These are phyloP conservation scores for Suillus hirtellus DNA, from an alignment of 768 basidiomycete genomes.

Conservation along the genomic window DNA sequence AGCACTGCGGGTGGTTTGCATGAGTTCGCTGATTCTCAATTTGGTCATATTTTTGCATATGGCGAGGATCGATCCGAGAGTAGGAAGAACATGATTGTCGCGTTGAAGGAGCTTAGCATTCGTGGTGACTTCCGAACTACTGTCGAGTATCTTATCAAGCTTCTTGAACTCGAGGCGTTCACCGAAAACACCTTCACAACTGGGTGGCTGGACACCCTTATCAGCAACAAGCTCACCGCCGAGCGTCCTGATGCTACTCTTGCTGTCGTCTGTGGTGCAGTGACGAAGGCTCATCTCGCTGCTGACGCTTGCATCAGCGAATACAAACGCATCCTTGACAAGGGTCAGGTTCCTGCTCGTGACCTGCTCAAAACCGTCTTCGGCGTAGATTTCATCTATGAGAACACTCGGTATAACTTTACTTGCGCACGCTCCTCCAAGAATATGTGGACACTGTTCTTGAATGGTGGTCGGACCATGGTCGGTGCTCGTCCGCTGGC, in stretches of 20 bases:
- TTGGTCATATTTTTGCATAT: constrained; percentile 99
- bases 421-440: constrained; percentile 90
- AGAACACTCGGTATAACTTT: constrained; percentile 92
- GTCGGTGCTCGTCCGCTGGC: constrained; percentile 92
- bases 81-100: constrained; percentile 99
- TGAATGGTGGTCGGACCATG: constrained; percentile 92
- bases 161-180: constrained; percentile 94
- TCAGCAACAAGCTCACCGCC: constrained; percentile 95
- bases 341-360: constrained; percentile 94
- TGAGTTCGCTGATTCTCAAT: constrained; percentile 98
- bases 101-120: constrained; percentile 96
- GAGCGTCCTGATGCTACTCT: constrained; percentile 92
- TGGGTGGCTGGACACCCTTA: constrained; percentile 96
- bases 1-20: constrained; percentile 93
- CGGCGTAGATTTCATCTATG: constrained; percentile 96
- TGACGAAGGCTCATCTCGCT: constrained; percentile 90
- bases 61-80: constrained; percentile 94
- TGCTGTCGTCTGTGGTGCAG: constrained; percentile 94
- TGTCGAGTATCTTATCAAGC: constrained; percentile 98
- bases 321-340: constrained; percentile 94
- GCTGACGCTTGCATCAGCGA: constrained; percentile 88
- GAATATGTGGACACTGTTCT: constrained; percentile 90
- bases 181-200: constrained; percentile 98
- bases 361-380: constrained; percentile 97
- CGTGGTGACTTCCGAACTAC: constrained; percentile 99